A percentile compares a stretch with the other conserved stretches of the same genome.
Evolutionary conservation across 2,329 filamentous ascomycete genomes (phyloP).

Genomic region (Ustilaginoidea virens): DNA sequence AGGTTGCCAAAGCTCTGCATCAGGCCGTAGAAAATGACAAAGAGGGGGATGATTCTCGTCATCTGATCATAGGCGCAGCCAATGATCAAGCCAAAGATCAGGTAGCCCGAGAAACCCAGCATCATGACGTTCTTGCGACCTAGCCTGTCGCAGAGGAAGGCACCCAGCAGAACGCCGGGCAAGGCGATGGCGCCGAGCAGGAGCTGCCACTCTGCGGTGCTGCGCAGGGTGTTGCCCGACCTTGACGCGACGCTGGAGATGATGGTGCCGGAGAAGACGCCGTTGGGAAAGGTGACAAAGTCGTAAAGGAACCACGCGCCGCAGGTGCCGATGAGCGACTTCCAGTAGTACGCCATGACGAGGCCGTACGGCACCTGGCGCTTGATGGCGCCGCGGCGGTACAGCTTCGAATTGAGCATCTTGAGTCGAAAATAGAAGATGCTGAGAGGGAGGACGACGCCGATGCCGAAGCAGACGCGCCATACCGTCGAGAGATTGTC

Average conservation of each 20-base stretch:
- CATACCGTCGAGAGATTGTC: conserved; percentile 25
- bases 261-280: conserved; percentile 29
- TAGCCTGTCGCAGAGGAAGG: conserved; percentile 28
- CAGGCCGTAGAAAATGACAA: conserved; percentile 35
- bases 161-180: conserved; percentile 33
- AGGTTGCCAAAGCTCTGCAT: conserved; percentile 33
- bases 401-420: conserved; percentile 35
- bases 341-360: conserved; percentile 38
- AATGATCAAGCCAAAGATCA: conserved; percentile 35
- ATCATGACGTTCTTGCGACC: conserved; percentile 35
- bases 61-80: conserved; percentile 31
- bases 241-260: conserved; percentile 21
- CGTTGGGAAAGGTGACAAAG: conserved; percentile 31
- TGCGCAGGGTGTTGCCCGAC: conserved; percentile 18
- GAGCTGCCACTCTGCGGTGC: conserved; percentile 32
- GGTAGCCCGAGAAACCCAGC: conserved; percentile 31
- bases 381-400: conserved; percentile 37
- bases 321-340: conserved; percentile 33
- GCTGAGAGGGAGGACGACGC: conserved; percentile 31
- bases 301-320: conserved; percentile 40
- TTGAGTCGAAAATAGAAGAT: conserved; percentile 41
- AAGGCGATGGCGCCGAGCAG: conserved; percentile 27
- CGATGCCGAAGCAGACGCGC: conserved; percentile 33
- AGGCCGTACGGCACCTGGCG: conserved; percentile 31
- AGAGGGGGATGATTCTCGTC: conserved; percentile 31